Percentiles rank a stretch among this genome's conserved stretches.
These are phyloP conservation scores for Papilionanthe hybrid DNA, from an alignment of 116 monocot species.

Conservation along the genomic window DNA sequence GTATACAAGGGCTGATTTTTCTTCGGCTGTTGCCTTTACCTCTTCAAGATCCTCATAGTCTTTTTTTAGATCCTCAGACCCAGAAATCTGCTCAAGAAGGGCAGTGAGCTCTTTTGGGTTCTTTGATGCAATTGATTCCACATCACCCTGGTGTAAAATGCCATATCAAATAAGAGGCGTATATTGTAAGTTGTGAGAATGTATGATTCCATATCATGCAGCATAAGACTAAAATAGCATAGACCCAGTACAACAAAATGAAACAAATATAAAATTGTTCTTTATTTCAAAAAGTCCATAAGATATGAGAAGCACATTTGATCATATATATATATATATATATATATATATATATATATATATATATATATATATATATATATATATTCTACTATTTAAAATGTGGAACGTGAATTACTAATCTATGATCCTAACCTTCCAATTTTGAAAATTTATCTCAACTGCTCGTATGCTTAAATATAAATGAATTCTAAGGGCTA, in stretches of 20 bases:
- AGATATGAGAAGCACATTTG: neutral
- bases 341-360: too few relatives aligned
- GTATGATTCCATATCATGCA: neutral
- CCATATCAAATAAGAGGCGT: neutral
- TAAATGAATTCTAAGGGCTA: too few relatives aligned
- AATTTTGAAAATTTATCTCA: too few relatives aligned
- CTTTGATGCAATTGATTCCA: conserved; percentile 96
- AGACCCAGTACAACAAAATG: neutral
- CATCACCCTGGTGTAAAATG: conserved; percentile 71
- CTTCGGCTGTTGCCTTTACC: conserved; percentile 62
- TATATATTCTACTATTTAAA: too few relatives aligned
- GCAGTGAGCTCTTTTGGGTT: conserved; percentile 90
- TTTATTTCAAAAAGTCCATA: neutral
- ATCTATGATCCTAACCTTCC: too few relatives aligned
- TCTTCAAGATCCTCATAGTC: conserved; percentile 88
- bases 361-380: too few relatives aligned
- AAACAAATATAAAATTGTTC: neutral
- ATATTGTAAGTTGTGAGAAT: neutral
- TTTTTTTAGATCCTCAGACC: conserved; percentile 87
- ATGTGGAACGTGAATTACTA: too few relatives aligned
- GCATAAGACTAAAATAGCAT: neutral
- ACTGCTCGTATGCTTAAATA: too few relatives aligned
- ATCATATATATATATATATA: neutral
- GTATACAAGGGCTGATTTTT: conserved; percentile 88
- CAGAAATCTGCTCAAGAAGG: conserved; percentile 94